Base-by-base conservation (phyloP, 495 filamentous ascomycete genomes). In the Podospora sp. region DNA sequence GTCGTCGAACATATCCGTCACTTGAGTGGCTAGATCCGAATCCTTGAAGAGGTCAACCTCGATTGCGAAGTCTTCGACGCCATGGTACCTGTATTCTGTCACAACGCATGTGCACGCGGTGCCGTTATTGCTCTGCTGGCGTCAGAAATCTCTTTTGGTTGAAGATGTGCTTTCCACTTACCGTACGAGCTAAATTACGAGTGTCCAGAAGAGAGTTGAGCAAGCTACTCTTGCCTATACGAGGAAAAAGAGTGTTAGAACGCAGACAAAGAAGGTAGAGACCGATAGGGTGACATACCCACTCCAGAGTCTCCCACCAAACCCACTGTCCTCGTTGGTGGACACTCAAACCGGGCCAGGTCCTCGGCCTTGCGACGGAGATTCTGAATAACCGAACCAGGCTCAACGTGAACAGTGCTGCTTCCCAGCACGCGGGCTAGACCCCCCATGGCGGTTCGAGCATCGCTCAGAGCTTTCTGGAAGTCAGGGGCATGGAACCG, bases 281-380 rank as follows among this genome's bases (percentile, higher is more conserved):
- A 57, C 1, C 22, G 18, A 6, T 12, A 8, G 9, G 12, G 21
- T 1, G 36, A 22, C 70, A 14, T 70, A 78, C 76, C 74, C 63
- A 73, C 79, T 20, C 77, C 79, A 8, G 78, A 77, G 65, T 78
- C 79, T 14, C 80, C 80, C 8, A 82, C 77, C 22, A 82, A 71
- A 1, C 77, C 80, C 9, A 82, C 78, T 22, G 65, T 75, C 26
- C 78, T 75, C 21, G 69, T 75, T 14, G 78, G 71, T 9, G 74
- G 73, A 35, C 73, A 77, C 46, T 76, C 69, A 62, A 80, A 81
- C 1, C 33, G 49, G 14, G 74, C 70, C 49, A 82, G 56, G 8
- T 70, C 55, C 14, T 64, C 24, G 4, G 76, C 78, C 62, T 69
- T 58, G 27, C 61, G 59, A 62, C 71, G 62, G 40, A 82, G 75